Base-by-base conservation (phyloP, 73 alveolate species). In the Paramecium bursaria region DNA sequence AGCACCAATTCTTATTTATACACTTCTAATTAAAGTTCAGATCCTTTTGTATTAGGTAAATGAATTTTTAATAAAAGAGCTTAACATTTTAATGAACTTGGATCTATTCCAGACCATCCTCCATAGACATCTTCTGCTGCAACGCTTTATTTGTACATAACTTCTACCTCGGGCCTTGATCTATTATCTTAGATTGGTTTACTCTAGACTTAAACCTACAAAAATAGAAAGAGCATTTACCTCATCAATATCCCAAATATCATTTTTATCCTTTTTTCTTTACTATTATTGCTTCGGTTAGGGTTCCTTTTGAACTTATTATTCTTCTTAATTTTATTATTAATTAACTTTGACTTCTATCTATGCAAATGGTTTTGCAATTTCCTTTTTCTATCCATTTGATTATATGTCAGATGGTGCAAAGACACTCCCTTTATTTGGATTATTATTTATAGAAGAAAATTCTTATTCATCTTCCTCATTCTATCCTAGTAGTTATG, bases 1-100 rank as follows among this genome's bases (percentile, higher is more conserved):
- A 95, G 87, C 46, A 86, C 88, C 14, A 95, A 54, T 75, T 87
- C 54, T 86, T 93, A 91, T 60, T 88, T 91, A 86, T 91, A 75
- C 21, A 92, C 97, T 85, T 95, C 99, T 17, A 95, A 46, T 25
- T 91, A 87, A n/a, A 95, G 90, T 74, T 95, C 96, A 35, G 80
- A 77, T 22, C 91, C 85, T 86, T 91, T 92, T 3, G 96, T 85
- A 30, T 88, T 90, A 0, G 98, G 98, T 21, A 95, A 89, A 74
- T 88, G 60, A 35, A 95, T 91, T 85, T 92, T 92, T 74, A 95
- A 90, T 21, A 95, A 61, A 22, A 94, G 74, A 49, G 85, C 93
- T 53, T 95, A n/a, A n/a, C 82, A 67, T 3, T 67, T 67, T 0
- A 22, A 39, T 67, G 61, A 67, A 6, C 82, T 67, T 31, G 82